Base-by-base conservation (phyloP, 2,329 filamentous ascomycete species). In the Botrytis pseudocinerea region DNA sequence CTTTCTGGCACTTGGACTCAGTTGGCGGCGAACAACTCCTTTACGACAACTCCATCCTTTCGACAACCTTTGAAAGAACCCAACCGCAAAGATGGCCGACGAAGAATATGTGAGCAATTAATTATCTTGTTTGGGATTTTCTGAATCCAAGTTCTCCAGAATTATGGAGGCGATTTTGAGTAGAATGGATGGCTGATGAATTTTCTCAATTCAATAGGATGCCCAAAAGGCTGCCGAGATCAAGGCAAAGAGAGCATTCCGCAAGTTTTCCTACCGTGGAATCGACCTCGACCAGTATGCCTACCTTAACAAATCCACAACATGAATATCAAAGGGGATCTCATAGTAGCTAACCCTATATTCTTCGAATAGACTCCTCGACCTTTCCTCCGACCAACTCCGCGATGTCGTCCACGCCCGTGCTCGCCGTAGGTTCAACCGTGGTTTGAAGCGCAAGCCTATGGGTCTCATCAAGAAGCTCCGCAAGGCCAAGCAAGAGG, bases 391-490 rank as follows among this genome's bases (percentile, higher is more conserved):
- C 83, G 96, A 98, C 86, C 93, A 98, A 88, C 94, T 99, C 86
- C 95, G 96, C 84, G 95, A 98, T 92, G 93, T 99, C 85, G 95
- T 99, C 83, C 96, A 99, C 90, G 96, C 96, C 83, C 96, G 96
- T 85, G 96, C 96, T 84, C 95, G 96, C 85, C 92, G 96, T 86
- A 91, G 97, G 85, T 98, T 99, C 93, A 98, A 98, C 93, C 95
- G 96, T 81, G 96, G 96, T 83, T 92, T 99, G 83, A 99, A 98
- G 93, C 95, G 96, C 89, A 97, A 97, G 90, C 96, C 96, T 83
- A 98, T 99, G 96, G 96, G 96, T 82, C 90, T 99, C 83, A 98
- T 99, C 92, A 98, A 98, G 94, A 99, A 99, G 92, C 94, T 99
- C 83, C 95, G 96, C 86, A 98, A 98, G 91, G 92, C 96, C 81